Evolutionary conservation across 176 grass and related monocot species (phyloP).

Genomic region (Juncus inflexus): DNA sequence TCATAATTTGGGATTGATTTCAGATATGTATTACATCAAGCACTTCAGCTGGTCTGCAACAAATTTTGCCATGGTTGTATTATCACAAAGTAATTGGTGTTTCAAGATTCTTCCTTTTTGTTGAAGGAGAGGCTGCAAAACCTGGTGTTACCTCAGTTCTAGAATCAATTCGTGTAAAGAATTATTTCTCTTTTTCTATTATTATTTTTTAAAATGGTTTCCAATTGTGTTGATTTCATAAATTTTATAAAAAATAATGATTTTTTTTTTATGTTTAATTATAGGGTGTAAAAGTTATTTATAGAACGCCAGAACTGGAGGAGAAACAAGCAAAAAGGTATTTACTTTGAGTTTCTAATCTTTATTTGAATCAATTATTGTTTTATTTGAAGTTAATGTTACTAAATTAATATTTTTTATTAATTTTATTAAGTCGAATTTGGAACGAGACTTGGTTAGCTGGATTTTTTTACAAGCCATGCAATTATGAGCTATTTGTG

Average conservation of each 20-base stretch:
- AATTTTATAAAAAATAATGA: neutral
- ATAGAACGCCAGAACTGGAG: conserved; percentile 85
- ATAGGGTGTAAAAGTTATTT: conserved; percentile 95
- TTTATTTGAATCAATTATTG: neutral
- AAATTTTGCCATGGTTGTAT: conserved; percentile 99
- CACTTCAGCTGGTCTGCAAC: conserved; percentile 78
- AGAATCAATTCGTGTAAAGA: conserved; percentile 80
- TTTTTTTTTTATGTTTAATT: conserved; percentile 7
- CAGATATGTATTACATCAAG: conserved; percentile 92
- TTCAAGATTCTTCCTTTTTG: conserved; percentile 85
- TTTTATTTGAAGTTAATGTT: neutral
- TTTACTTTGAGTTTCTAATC: neutral
- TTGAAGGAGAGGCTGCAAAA: conserved; percentile 94
- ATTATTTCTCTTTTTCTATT: neutral
- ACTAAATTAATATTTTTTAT: conserved; percentile 2
- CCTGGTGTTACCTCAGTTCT: conserved; percentile 77
- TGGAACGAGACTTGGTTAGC: conserved; percentile 98
- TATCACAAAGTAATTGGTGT: conserved; percentile 98
- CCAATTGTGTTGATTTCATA: conserved; percentile 9
- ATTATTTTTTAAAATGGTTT: conserved; percentile 9
- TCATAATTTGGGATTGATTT: conserved; percentile 15
- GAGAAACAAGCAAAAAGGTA: conserved; percentile 93
- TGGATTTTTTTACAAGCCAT: conserved; percentile 97
- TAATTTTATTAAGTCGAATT: conserved; percentile 56
- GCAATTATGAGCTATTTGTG: conserved; percentile 98